A percentile compares a stretch with the other conserved stretches of the same genome.
phyloP scores from a whole-genome alignment of 805 yeast genomes.

The Saccharomycopsis babjevae region DNA sequence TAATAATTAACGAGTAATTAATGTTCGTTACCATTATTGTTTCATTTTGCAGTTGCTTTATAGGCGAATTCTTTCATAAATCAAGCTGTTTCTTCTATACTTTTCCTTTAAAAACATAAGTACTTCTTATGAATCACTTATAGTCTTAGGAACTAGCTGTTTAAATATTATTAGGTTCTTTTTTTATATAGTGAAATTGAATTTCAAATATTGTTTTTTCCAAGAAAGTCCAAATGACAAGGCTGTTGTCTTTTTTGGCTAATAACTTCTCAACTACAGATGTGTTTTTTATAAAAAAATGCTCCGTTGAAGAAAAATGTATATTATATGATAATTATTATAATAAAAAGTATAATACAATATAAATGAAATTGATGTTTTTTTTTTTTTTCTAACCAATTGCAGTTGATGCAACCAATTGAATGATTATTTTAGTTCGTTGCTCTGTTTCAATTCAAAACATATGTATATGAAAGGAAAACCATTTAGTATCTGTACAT shows the following conservation, averaged over 20 bases:
- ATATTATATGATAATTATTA: background rate
- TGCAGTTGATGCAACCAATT: background rate
- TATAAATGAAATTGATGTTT: background rate
- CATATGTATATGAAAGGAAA: background rate
- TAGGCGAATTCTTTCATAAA: background rate
- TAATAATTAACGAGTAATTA: background rate
- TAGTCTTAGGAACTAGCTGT: no score
- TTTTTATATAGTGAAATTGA: no score
- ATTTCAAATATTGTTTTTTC: no score
- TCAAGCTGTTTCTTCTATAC: background rate
- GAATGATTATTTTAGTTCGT: background rate
- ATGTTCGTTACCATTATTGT: no score
- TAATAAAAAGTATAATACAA: background rate
- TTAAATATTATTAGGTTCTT: no score
- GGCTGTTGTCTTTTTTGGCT: no score
- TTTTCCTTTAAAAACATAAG: background rate
- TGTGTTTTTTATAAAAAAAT: background rate
- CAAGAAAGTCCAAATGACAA: no score
- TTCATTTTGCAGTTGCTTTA: no score
- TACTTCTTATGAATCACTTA: no score
- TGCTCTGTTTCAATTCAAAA: background rate
- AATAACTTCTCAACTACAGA: no score
- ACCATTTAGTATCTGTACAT: constrained; percentile 83
- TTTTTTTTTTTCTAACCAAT: background rate
- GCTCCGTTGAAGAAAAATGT: constrained; percentile 2